These are phyloP conservation scores for Secale cereale DNA, from an alignment of 176 grass and related monocot genomes.

Conservation along the genomic window DNA sequence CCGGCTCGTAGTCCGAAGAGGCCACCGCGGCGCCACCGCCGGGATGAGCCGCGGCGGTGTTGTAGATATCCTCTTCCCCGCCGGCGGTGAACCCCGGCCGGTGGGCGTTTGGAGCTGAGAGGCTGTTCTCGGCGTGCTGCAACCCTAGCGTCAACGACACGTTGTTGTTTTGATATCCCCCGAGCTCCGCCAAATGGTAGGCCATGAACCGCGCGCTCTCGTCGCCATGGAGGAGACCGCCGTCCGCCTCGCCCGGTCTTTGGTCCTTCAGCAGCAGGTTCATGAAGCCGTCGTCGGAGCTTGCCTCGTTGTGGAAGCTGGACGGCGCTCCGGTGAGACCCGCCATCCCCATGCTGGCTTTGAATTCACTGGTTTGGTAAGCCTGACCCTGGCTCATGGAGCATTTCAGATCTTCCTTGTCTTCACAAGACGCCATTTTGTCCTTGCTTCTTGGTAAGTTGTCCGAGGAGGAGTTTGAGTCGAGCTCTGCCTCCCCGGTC, in stretches of 20 bases:
- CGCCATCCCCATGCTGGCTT: conserved; percentile 35
- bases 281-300: conserved; percentile 78
- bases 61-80: conserved; percentile 57
- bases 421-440: conserved; percentile 55
- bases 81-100: conserved; percentile 42
- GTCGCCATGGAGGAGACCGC: conserved; percentile 43
- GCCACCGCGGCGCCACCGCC: not conserved
- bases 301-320: conserved; percentile 53
- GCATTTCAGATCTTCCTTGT: conserved; percentile 61
- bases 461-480: conserved; percentile 87
- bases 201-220: conserved; percentile 52
- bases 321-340: conserved; percentile 26
- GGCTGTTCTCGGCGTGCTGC: conserved; percentile 54
- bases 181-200: conserved; percentile 62
- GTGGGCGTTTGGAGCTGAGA: conserved; percentile 48
- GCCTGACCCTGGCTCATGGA: conserved; percentile 41
- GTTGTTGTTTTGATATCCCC: conserved; percentile 46
- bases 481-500: conserved; percentile 67
- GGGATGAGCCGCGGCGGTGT: conserved; percentile 23
- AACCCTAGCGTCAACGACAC: conserved; percentile 84
- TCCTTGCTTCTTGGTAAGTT: conserved; percentile 53
- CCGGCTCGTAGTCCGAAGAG: conserved; percentile 39
- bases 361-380: conserved; percentile 56
- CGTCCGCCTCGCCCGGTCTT: conserved; percentile 35
- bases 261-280: conserved; percentile 84